phyloP scores from a whole-genome alignment of 257 asterid genomes.

The Solanum phureja region DNA sequence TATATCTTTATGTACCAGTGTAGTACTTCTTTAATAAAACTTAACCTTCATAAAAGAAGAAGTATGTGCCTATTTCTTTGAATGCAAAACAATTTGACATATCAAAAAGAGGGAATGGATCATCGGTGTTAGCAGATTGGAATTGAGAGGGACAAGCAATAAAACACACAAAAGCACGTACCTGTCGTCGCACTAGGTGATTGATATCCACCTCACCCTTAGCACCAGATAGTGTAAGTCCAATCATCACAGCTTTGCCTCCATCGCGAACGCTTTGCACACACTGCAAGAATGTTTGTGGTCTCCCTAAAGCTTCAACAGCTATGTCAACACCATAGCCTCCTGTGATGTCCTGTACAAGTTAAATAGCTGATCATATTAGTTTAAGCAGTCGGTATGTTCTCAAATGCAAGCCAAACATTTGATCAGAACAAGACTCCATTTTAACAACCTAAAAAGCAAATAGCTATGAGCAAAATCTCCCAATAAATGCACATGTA shows the following conservation, averaged over 20 bases:
- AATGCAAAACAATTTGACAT: neutral
- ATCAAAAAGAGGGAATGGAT: neutral
- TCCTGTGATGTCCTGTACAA: slow-evolving; percentile 78
- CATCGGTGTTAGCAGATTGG: neutral
- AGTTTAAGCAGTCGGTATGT: neutral
- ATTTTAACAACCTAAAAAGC: neutral
- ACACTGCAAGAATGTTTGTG: slow-evolving; percentile 79
- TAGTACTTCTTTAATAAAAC: neutral
- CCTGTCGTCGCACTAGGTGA: slow-evolving; percentile 97
- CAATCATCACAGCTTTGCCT: slow-evolving; percentile 98
- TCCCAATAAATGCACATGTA: neutral
- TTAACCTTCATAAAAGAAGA: neutral
- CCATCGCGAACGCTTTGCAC: slow-evolving; percentile 90
- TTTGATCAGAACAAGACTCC: neutral
- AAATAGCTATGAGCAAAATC: neutral
- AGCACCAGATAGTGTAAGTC: slow-evolving; percentile 78
- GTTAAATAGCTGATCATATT: neutral
- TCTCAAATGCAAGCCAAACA: neutral
- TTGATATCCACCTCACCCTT: slow-evolving; percentile 94
- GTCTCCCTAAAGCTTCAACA: slow-evolving; percentile 86
- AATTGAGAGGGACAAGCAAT: neutral
- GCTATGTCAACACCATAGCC: slow-evolving; percentile 95
- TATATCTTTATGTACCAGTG: neutral
- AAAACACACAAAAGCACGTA: slow-evolving; percentile 7
- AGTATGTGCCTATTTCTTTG: neutral